Evolutionary conservation across 371 early-diverging fungal species (phyloP).

Genomic region (Syncephalis plumigaleata): DNA sequence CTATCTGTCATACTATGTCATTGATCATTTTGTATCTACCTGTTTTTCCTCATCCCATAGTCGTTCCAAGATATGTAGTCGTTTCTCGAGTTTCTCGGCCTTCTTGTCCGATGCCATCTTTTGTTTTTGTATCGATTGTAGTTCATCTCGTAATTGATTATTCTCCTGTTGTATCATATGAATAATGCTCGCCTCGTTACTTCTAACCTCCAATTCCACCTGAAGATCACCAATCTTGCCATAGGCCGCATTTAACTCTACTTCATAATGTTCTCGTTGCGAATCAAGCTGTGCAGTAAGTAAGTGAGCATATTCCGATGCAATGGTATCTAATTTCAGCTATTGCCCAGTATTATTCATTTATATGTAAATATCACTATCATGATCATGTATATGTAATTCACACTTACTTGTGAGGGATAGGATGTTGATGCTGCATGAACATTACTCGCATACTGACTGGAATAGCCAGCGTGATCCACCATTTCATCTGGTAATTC

Average conservation of each 20-base stretch:
- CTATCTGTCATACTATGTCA: no score
- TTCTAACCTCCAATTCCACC: not conserved
- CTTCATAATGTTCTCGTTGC: conserved; percentile 69
- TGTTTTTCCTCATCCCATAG: conserved; percentile 19
- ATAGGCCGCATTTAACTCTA: conserved; percentile 25
- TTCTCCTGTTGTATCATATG: not conserved
- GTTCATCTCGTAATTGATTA: no score
- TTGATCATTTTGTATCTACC: no score
- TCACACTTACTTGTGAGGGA: no score
- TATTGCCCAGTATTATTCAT: no score
- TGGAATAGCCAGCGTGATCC: no score
- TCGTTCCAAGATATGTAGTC: conserved; percentile 11
- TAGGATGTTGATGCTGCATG: no score
- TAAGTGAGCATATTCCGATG: conserved; percentile 55
- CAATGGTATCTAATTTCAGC: conserved; percentile 46
- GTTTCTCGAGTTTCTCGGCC: conserved; percentile 16
- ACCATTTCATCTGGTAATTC: conserved; percentile 33
- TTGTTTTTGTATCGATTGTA: conserved; percentile 5
- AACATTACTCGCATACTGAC: no score
- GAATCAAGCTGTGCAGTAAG: conserved; percentile 69
- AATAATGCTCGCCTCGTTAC: not conserved
- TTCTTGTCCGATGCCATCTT: conserved; percentile 17
- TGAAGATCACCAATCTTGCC: conserved; percentile 1
- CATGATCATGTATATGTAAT: no score
- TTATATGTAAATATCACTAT: no score